phyloP scores from a whole-genome alignment of 495 filamentous ascomycete species.

The Chaetomidium leptoderma region DNA sequence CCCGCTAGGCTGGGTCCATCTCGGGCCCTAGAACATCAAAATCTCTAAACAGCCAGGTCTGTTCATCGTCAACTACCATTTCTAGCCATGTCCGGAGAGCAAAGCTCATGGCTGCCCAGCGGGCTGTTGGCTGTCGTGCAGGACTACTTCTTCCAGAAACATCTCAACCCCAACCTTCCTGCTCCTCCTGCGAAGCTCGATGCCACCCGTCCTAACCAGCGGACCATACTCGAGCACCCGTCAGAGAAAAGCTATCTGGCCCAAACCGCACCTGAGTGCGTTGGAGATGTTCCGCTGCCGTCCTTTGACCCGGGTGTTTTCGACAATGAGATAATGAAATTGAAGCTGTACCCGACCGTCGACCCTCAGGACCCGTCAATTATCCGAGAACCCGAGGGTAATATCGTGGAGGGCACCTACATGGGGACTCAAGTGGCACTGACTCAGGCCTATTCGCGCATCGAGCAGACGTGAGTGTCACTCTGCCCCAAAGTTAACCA shows the following conservation, averaged over 20 bases:
- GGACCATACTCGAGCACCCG: conserved; percentile 29
- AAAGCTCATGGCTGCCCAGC: conserved; percentile 7
- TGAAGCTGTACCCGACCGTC: conserved; percentile 28
- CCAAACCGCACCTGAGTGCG: conserved; percentile 22
- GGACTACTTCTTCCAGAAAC: conserved; percentile 11
- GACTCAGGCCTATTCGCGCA: conserved; percentile 37
- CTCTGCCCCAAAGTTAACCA: not conserved
- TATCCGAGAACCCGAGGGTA: conserved; percentile 24
- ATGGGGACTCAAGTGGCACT: conserved; percentile 40
- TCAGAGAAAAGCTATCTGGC: conserved; percentile 26
- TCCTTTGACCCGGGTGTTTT: conserved; percentile 35
- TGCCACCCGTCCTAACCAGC: conserved; percentile 17
- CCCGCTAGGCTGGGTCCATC: not conserved
- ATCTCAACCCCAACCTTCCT: conserved; percentile 21
- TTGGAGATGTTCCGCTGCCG: conserved; percentile 25
- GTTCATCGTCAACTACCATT: not conserved
- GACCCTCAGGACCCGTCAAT: conserved; percentile 23
- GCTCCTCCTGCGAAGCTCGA: conserved; percentile 17
- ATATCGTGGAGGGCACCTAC: conserved; percentile 32
- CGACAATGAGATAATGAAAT: conserved; percentile 30
- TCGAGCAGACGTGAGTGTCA: conserved; percentile 36
- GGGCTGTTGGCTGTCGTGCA: conserved; percentile 16
- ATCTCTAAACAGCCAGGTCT: not conserved
- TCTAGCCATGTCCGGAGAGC: conserved; percentile 8
- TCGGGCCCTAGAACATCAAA: not conserved